A percentile compares a stretch with the other conserved stretches of the same genome.
These are phyloP conservation scores for Furcasterigmium sp. DNA, from an alignment of 2,329 filamentous ascomycete genomes.

Conservation along the genomic window DNA sequence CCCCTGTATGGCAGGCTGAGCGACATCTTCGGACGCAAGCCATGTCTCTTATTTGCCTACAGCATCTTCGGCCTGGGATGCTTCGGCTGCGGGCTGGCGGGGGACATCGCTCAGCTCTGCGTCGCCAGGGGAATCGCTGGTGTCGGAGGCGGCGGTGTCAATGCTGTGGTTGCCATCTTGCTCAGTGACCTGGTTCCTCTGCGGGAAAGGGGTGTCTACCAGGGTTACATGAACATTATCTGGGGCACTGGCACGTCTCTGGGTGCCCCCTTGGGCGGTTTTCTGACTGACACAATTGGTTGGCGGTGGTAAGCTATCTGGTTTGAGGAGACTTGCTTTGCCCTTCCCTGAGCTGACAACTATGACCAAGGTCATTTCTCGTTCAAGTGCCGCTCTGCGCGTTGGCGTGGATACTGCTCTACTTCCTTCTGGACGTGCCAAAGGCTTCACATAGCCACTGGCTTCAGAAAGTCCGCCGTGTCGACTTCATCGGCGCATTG, in stretches of 20 bases:
- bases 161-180: background rate
- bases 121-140: background rate
- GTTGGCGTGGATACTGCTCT: background rate
- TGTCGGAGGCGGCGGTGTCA: background rate
- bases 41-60: background rate
- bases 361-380: background rate
- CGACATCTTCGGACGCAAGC: background rate
- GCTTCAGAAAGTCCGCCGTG: background rate
- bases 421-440: background rate
- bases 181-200: background rate
- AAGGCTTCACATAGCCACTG: background rate
- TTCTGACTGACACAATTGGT: background rate
- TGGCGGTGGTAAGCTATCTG: background rate
- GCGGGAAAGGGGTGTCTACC: background rate
- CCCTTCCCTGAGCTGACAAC: background rate
- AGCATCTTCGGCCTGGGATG: background rate
- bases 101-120: background rate
- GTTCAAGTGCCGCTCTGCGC: background rate
- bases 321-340: background rate
- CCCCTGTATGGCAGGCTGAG: background rate
- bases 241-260: background rate
- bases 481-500: conserved; percentile 17
- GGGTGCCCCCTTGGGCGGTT: background rate
- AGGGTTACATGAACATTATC: background rate
- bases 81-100: background rate